Evolutionary conservation across 2,329 filamentous ascomycete genomes (phyloP).

Genomic region (Fusarium sp.): DNA sequence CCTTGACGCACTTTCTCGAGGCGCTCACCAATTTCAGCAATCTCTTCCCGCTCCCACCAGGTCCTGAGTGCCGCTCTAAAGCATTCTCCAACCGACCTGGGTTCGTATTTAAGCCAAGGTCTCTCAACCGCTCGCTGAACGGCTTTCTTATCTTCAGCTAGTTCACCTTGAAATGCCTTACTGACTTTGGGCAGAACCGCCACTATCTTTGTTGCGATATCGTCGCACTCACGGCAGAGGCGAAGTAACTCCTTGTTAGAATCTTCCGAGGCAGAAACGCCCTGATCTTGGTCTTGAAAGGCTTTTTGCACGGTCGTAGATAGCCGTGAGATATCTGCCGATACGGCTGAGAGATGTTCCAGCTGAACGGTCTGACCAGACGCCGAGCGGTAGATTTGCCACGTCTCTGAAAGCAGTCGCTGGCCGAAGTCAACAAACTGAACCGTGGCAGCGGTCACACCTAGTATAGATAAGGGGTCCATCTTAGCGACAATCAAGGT

Average conservation of each 20-base stretch:
- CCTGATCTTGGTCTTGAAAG: not conserved
- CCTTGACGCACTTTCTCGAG: constrained; percentile 1
- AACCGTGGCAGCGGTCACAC: constrained; percentile 9
- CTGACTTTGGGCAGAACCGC: not conserved
- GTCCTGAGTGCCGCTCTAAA: not conserved
- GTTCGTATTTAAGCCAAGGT: too few species aligned
- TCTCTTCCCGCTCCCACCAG: too few species aligned
- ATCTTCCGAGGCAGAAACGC: not conserved
- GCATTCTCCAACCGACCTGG: constrained; percentile 1
- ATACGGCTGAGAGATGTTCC: constrained; percentile 1
- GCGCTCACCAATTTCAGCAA: too few species aligned
- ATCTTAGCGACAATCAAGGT: not conserved
- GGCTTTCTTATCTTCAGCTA: not conserved
- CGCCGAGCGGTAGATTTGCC: constrained; percentile 17
- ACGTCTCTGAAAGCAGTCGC: constrained; percentile 8
- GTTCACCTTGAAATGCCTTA: not conserved
- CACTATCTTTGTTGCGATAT: not conserved
- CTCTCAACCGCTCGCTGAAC: too few species aligned
- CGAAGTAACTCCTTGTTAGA: not conserved
- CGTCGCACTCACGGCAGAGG: constrained; percentile 4
- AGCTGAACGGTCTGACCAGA: constrained; percentile 1
- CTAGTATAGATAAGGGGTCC: constrained; percentile 9
- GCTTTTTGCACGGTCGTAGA: not conserved
- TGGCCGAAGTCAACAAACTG: constrained; percentile 18
- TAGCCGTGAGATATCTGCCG: constrained; percentile 4